Evolutionary conservation across 2,329 filamentous ascomycete species (phyloP), one percentile per base, ranked within the genome.

Genomic region (Hirsutella rhossiliensis): DNA sequence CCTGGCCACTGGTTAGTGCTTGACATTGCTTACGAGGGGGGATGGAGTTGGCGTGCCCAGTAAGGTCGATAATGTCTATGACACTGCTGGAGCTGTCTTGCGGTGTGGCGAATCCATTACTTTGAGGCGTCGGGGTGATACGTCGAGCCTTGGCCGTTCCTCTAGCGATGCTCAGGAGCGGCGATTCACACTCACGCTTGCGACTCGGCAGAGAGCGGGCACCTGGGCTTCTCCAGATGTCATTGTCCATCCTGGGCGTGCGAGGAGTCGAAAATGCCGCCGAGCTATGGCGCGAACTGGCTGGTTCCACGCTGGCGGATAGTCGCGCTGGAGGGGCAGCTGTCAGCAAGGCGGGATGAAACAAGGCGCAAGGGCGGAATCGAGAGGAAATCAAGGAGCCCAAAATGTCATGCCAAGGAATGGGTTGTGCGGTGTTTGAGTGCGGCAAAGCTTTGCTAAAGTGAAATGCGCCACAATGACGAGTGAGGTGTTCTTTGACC

Each of bases 31-130:
- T 29, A 27, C 29, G 41, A 4, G 8, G n/a, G 18, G 19, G 2
- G 3, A 18, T 12, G 40, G 27, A 38, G 17, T 23, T 23, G 11
- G 23, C 57, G 46, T 60, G 65, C 60, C 64, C 64, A 48, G 65
- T 69, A 52, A 70, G 61, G 52, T 70, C 66, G 44, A 69, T 66
- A 31, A 67, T 43, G 18, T 61, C 56, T 38, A 55, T 30, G 18
- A 43, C 32, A n/a, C 43, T 47, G 47, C 23, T 43, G 43, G 34
- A 47, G 27, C 42, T 41, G 42, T 15, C 12, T 17, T 15, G n/a
- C 13, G 34, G 15, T 11, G n/a, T 39, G n/a, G 18, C 18, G 38
- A 39, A 17, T 37, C 27, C 9, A 30, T 38, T 2, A 17, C 31
- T 34, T 38, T 17, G 28, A 3, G 46, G 46, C 19, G 38, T 42